Base-by-base conservation (phyloP, 2,329 filamentous ascomycete species). In the Sporothrix pallida region DNA sequence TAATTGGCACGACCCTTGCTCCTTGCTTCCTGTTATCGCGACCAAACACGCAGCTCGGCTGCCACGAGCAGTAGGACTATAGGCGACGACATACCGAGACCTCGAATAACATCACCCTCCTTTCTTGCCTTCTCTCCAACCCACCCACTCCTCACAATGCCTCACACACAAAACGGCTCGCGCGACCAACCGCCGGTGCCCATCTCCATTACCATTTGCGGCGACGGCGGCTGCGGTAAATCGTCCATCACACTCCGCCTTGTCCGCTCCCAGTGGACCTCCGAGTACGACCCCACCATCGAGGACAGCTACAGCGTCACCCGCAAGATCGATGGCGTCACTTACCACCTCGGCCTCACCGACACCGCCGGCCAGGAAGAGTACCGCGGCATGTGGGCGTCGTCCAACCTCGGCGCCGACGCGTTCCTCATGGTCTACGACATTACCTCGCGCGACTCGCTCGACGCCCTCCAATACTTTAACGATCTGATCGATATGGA, bases 311-410 rank as follows among this genome's bases (percentile, higher is more conserved):
- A 96, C 86, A 92, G 89, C 78, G 91, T 96, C 75, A 95, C 93
- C 69, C 92, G 93, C 77, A 88, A 87, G 78, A 90, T 96, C 81
- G 93, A 95, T 78, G 93, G 93, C 79, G 87, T 95, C 71, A 90
- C 89, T 70, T 95, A 95, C 86, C 91, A 93, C 81, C 89, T 96
- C 50, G 87, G 88, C 68, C 87, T 96, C 69, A 95, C 92, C 74
- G 93, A 96, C 84, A 95, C 93, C 0, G 93, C 93, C 37, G 93
- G 93, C n/a, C 93, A 96, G 81, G 93, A 96, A 83, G 93, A 96
- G 83, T 96, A 96, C 84, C 91, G 93, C 77, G 91, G 92, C 78
- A 93, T 96, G 86, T 96, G 93, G 93, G 92, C 92, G 0, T 87
- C 90, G 48, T 91, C 90, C 31, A 95, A 95, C 81, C 88, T 95